Base-by-base conservation (phyloP, 345 rosid species). In the Bruguiera sexangula region DNA sequence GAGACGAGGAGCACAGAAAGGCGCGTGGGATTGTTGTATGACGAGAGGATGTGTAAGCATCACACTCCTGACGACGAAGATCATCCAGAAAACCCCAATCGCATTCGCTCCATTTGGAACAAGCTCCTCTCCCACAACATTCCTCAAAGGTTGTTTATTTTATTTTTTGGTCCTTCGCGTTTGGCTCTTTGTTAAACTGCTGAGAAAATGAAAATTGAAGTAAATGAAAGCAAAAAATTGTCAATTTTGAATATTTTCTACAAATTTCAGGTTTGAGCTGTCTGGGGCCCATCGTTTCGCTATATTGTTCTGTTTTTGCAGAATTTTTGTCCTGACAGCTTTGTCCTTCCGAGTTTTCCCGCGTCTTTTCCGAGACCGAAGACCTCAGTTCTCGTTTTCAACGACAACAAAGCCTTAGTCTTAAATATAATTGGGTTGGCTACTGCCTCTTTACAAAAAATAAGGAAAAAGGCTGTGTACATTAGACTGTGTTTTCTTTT, bases 21-120 rank as follows among this genome's bases (percentile, higher is more conserved):
- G 68, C 83, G 81, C 43, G 94, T 92, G 30, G 97, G 98, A 30
- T 66, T 92, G 54, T 11, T 84, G 9, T 92, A 88, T 84, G 97
- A 92, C 58, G 94, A 86, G 82, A 83, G 87, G 63, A 95, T 90
- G 98, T 87, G 98, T 66, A 86, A 79, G 31, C 99, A 95, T 75
- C 78, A 59, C 39, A 83, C 89, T 32, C 90, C 96, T 8, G 83
- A 87, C 70, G 91, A 80, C 10, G 92, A 83, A 27, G 46, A 62
- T 78, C 96, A 95, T 67, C 93, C 92, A 0, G 97, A 92, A 75
- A 81, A 86, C 77, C 96, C 96, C 63, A 69, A 85, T 71, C 98
- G 98, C 63, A 88, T 92, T 67, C 78, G 69, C 37, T 81, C 72
- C 53, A 88, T 95, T 59, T 92, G 99, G 99, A 81, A 79, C 74